phyloP scores from a whole-genome alignment of 2,329 filamentous ascomycete genomes.

The Biscogniauxia sp. region DNA sequence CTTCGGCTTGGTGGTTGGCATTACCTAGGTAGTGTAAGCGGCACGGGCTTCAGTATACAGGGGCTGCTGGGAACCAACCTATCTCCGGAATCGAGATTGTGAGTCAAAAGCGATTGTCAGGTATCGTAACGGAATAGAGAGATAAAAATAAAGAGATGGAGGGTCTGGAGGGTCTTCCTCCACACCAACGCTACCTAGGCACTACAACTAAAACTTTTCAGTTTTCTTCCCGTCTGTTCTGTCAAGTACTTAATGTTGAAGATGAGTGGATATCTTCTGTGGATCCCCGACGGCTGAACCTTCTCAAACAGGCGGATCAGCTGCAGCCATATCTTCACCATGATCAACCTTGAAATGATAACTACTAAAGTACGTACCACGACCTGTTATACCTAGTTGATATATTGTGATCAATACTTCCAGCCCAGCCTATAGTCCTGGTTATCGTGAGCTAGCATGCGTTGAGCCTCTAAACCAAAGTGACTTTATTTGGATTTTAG shows the following conservation, averaged over 20 bases:
- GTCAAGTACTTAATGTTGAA: too few relatives aligned
- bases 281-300: background rate
- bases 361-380: too few relatives aligned
- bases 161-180: background rate
- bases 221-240: background rate
- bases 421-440: too few relatives aligned
- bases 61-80: background rate
- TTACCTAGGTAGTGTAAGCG: background rate
- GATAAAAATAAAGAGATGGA: background rate
- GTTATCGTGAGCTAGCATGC: too few relatives aligned
- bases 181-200: background rate
- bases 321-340: background rate
- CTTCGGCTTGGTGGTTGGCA: background rate
- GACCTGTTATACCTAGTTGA: too few relatives aligned
- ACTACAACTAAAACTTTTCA: background rate
- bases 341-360: too few relatives aligned
- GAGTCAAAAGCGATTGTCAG: background rate
- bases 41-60: background rate
- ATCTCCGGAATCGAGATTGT: background rate
- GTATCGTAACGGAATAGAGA: background rate
- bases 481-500: too few relatives aligned
- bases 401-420: too few relatives aligned
- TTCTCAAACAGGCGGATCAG: background rate
- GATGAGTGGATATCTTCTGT: background rate
- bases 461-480: too few relatives aligned